Evolutionary conservation across 495 filamentous ascomycete species (phyloP), one percentile per base, ranked within the genome.

Genomic region (Penicillium steckii): DNA sequence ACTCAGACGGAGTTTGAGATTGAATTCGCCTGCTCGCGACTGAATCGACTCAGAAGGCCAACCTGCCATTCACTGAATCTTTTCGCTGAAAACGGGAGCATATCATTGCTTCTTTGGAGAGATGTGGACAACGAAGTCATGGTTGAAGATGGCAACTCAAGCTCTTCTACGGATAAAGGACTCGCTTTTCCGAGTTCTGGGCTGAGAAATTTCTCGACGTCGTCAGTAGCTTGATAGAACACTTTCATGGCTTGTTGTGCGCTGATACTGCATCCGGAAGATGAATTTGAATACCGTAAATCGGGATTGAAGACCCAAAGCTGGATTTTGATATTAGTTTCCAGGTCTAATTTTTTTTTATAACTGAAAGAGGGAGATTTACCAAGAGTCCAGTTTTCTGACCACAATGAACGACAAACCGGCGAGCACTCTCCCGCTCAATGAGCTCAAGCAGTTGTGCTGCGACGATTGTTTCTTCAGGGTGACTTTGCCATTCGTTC

Each of bases 231-330:
- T 29, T 80, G 80, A 55, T 82, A 89, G 24, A 89, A 76, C 3
- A 89, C 72, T 52, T 89, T 90, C 66, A 88, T 79, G 3, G 84
- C 87, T n/a, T 73, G 68, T 43, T 73, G 71, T 19, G 71, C 57
- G 18, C 60, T 53, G 22, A 74, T 59, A 17, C 49, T 64, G 22
- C 67, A 55, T 1, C 64, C 54, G 3, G 59, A 10, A 25, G 67
- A 72, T 0, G 80, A 77, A 15, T 77, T 81, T 12, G 80, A 80
- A 56, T 87, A 92, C 7, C 74, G 69, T 21, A 91, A 77, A 55
- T 86, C 77, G 17, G 80, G 79, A 50, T 86, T 90, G 55, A 92
- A 86, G 9, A 88, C 75, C 89, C 89, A 92, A 18, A 76, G 65
- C 71, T 79, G 45, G 33, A 25, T 38, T 46, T 45, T 44, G 21